Percentiles rank a stretch among this genome's conserved stretches.
Evolutionary conservation across 176 grass and related monocot genomes (phyloP).

Genomic region (Tillandsia fasciculata): DNA sequence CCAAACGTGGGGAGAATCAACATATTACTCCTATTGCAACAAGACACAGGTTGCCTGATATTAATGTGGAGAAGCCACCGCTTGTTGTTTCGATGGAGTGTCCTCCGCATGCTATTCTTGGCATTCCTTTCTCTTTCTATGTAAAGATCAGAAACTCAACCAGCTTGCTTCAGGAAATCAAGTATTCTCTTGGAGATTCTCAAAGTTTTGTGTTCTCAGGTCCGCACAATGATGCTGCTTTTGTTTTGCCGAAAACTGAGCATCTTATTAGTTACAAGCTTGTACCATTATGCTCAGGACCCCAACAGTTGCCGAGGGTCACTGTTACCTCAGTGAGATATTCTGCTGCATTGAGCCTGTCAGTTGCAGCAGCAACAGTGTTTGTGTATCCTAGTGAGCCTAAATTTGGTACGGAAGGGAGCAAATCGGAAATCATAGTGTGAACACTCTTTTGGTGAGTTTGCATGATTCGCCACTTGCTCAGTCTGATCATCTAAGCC

Average conservation of each 20-base stretch:
- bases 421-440: constrained; percentile 22
- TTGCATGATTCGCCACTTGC: background rate
- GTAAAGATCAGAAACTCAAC: constrained; percentile 74
- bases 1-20: constrained; percentile 32
- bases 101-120: constrained; percentile 69
- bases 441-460: background rate
- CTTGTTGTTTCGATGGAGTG: constrained; percentile 76
- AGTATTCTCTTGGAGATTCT: constrained; percentile 75
- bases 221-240: constrained; percentile 67
- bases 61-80: constrained; percentile 66
- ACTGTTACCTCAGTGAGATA: constrained; percentile 76
- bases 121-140: constrained; percentile 75
- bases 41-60: constrained; percentile 52
- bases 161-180: constrained; percentile 91
- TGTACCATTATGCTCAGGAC: constrained; percentile 64
- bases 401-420: constrained; percentile 45
- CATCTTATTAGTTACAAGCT: constrained; percentile 72
- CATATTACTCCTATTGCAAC: constrained; percentile 27
- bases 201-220: constrained; percentile 93
- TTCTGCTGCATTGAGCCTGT: constrained; percentile 56
- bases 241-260: constrained; percentile 62
- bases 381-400: constrained; percentile 90
- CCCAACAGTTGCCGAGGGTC: constrained; percentile 67
- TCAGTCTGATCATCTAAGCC: background rate
- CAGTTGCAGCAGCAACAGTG: constrained; percentile 41